Conservation (phyloP, 2,329 filamentous ascomycete species). For the Xylariaceae sp. region DNA sequence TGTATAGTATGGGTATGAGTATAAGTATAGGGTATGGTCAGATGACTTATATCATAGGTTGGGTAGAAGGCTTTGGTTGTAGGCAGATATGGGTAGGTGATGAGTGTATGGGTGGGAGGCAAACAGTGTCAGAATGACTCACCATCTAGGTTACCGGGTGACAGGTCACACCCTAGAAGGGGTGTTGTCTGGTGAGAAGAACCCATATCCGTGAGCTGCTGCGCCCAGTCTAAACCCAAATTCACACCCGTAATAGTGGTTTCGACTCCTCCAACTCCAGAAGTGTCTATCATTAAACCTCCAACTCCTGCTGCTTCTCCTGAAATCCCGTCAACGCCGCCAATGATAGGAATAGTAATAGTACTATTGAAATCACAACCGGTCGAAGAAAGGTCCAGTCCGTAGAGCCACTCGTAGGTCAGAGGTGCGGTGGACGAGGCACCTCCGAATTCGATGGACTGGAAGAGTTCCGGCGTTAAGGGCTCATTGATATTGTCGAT, state of each 20-base stretch:
- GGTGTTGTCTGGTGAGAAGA: conserved; percentile 18
- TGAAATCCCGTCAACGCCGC: conserved; percentile 13
- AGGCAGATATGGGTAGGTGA: conserved; percentile 4
- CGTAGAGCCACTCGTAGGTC: conserved; percentile 24
- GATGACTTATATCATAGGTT: too few relatives aligned
- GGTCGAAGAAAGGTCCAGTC: conserved; percentile 12
- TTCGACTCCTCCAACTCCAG: conserved; percentile 1
- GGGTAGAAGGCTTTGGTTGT: too few relatives aligned
- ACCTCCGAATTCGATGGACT: conserved; percentile 21
- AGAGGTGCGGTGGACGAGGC: conserved; percentile 17
- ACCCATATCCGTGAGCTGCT: conserved; percentile 19
- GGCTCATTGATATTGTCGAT: too few relatives aligned
- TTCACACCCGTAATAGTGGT: neutral
- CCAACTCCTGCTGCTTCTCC: conserved; percentile 14
- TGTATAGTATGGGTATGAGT: too few relatives aligned
- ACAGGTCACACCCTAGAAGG: conserved; percentile 20
- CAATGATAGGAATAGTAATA: neutral
- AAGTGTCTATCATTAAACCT: conserved; percentile 6
- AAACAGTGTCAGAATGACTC: conserved; percentile 11
- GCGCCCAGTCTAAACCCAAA: conserved; percentile 24
- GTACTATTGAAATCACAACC: conserved; percentile 4
- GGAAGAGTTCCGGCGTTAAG: conserved; percentile 28
- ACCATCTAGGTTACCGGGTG: conserved; percentile 25
- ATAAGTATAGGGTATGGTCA: too few relatives aligned
- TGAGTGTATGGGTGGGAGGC: neutral